Evolutionary conservation across 306 rosid species (phyloP).

Genomic region (Calophaca sinica): DNA sequence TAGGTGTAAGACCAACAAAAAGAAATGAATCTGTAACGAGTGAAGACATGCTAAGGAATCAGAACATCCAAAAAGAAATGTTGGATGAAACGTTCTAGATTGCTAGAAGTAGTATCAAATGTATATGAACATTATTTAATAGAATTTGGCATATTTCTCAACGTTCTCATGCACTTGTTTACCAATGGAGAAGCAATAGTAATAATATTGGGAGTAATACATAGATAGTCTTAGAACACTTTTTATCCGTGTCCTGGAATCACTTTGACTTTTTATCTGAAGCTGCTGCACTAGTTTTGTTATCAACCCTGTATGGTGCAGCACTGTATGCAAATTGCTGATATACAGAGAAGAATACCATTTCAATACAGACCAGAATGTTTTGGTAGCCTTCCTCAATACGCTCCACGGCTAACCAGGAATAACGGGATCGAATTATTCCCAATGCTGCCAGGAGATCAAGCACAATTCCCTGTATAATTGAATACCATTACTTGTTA

Average conservation of each 20-base stretch:
- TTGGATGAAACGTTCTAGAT: constrained; percentile 8
- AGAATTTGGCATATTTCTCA: background rate
- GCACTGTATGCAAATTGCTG: constrained; percentile 79
- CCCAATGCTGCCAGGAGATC: constrained; percentile 60
- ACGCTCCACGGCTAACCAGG: constrained; percentile 80
- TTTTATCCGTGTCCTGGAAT: constrained; percentile 2
- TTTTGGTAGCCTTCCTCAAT: constrained; percentile 83
- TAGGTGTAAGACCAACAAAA: constrained; percentile 29
- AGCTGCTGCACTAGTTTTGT: constrained; percentile 37
- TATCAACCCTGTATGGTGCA: constrained; percentile 65
- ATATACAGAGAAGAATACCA: constrained; percentile 78
- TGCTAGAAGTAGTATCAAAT: background rate
- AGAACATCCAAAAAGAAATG: too few species aligned
- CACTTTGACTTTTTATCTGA: constrained; percentile 53
- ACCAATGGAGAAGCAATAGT: background rate
- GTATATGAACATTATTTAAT: constrained; percentile 32
- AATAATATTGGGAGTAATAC: too few species aligned
- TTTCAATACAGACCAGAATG: constrained; percentile 79
- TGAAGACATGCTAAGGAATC: background rate
- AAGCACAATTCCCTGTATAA: constrained; percentile 72
- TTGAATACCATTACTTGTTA: background rate
- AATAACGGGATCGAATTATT: constrained; percentile 62
- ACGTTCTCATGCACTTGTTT: background rate
- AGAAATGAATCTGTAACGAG: background rate
- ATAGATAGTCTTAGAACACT: background rate